These are phyloP conservation scores for Aspergillus sclerotioniger DNA, from an alignment of 495 filamentous ascomycete genomes.

Conservation along the genomic window DNA sequence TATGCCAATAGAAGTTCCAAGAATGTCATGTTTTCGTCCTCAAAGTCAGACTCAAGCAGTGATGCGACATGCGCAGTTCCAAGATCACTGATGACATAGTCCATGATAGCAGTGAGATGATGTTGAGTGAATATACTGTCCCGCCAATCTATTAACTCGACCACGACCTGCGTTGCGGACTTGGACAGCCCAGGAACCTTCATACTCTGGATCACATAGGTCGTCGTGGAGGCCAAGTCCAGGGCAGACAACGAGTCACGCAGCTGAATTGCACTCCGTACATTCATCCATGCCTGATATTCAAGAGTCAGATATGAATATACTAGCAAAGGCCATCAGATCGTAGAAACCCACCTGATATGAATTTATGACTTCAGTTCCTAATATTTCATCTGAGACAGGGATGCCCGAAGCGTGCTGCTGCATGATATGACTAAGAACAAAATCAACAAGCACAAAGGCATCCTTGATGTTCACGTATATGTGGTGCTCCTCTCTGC, in stretches of 20 bases:
- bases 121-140: slow-evolving; percentile 20
- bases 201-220: slow-evolving; percentile 23
- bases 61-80: slow-evolving; percentile 37
- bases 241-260: slow-evolving; percentile 18
- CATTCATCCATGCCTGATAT: slow-evolving; percentile 27
- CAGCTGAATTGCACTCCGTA: slow-evolving; percentile 25
- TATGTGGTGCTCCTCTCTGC: slow-evolving; percentile 20
- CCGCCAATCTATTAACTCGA: slow-evolving; percentile 30
- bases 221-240: slow-evolving; percentile 19
- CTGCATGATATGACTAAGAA: slow-evolving; percentile 34
- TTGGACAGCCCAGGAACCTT: slow-evolving; percentile 30
- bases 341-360: slow-evolving; percentile 34
- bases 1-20: slow-evolving; percentile 70
- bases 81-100: slow-evolving; percentile 35
- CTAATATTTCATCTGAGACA: slow-evolving; percentile 22
- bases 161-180: slow-evolving; percentile 32
- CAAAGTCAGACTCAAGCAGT: slow-evolving; percentile 59
- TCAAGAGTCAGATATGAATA: slow-evolving; percentile 11
- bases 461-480: slow-evolving; percentile 39
- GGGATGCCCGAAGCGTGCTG: slow-evolving; percentile 24
- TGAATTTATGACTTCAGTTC: slow-evolving; percentile 33
- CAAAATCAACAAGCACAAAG: slow-evolving; percentile 37
- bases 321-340: slow-evolving; percentile 3
- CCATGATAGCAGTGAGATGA: slow-evolving; percentile 26
- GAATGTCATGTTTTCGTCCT: slow-evolving; percentile 65